Conservation (phyloP, 805 yeast species). For the Blastobotrys attinorum region DNA sequence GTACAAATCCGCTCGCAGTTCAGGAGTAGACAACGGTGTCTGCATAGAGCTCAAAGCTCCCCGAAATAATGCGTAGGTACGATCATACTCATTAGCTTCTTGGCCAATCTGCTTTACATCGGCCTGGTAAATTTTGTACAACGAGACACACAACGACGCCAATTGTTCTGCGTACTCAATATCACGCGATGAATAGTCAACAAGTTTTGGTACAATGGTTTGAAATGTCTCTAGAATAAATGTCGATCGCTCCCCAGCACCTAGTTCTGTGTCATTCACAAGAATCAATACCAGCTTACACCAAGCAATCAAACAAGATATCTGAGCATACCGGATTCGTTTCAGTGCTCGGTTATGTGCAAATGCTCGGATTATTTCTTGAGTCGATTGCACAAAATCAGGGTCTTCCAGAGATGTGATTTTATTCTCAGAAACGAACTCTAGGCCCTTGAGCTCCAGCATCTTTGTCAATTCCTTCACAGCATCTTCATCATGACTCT, state of each 20-base stretch:
- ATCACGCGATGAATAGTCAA: slow-evolving; percentile 63
- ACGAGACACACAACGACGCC: slow-evolving; percentile 63
- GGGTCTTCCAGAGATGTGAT: slow-evolving; percentile 8
- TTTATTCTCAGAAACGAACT: slow-evolving; percentile 10
- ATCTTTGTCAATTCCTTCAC: slow-evolving; percentile 13
- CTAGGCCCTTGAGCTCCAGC: slow-evolving; percentile 21
- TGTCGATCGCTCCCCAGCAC: slow-evolving; percentile 39
- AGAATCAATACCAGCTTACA: slow-evolving; percentile 67
- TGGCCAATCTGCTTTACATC: slow-evolving; percentile 22
- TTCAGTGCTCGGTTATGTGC: slow-evolving; percentile 32
- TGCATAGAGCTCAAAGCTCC: slow-evolving; percentile 68
- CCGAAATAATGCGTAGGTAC: slow-evolving; percentile 62
- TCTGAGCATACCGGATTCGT: slow-evolving; percentile 36
- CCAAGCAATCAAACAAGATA: slow-evolving; percentile 73
- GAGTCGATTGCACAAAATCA: slow-evolving; percentile 8
- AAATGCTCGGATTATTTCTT: slow-evolving; percentile 38
- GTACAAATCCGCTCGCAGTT: slow-evolving; percentile 72
- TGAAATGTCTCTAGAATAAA: slow-evolving; percentile 75
- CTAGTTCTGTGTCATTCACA: slow-evolving; percentile 52
- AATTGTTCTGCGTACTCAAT: slow-evolving; percentile 64
- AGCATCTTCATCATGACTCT: slow-evolving; percentile 9
- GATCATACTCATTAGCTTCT: slow-evolving; percentile 33
- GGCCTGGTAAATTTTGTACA: slow-evolving; percentile 55
- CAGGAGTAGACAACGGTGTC: slow-evolving; percentile 58
- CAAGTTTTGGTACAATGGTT: slow-evolving; percentile 63